Evolutionary conservation across 805 yeast genomes (phyloP), one percentile per base, ranked within the genome.

Genomic region (Schwanniomyces vanrijiae): DNA sequence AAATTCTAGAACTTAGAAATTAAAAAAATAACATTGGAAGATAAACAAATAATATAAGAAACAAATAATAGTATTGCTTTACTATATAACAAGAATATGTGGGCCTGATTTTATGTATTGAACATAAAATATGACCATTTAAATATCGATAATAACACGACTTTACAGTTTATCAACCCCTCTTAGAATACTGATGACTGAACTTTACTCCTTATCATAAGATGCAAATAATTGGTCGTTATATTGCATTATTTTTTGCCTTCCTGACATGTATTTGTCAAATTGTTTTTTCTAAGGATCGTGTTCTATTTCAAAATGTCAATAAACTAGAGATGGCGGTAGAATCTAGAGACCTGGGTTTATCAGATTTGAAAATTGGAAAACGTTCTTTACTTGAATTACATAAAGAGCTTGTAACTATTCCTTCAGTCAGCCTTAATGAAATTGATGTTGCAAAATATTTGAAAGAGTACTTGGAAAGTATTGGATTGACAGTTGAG

Each of bases 401-500:
- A 37, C 41, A 28, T 14, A 37, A 11, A 19, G 24, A 7, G 4
- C 19, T 35, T 5, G 38, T 35, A 3, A 35, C 25, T 19, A 35
- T 35, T 18, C 38, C 38, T 35, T 35, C 38, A 4, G 38, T 35
- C 5, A 35, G 24, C 7, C 18, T 14, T 13, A 35, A 49, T 57
- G 73, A 68, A 46, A 19, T 31, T 19, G 60, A 50, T 0, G 82
- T 73, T 1, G 73, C 77, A 1, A 47, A 57, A 2, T 79, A 55
- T 51, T 55, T 82, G 39, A 55, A 60, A 25, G 48, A 52, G 3
- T 79, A 75, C 51, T 66, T 82, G 29, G 55, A 57, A 20, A 39
- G 49, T 1, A 58, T 59, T 13, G 85, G 84, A 1, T 71, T 82
- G 45, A 80, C 81, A 0, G 86, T 83, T 3, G 83, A 83, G 53